Conservation (phyloP, 306 rosid species). For the Acacia acuminata region DNA sequence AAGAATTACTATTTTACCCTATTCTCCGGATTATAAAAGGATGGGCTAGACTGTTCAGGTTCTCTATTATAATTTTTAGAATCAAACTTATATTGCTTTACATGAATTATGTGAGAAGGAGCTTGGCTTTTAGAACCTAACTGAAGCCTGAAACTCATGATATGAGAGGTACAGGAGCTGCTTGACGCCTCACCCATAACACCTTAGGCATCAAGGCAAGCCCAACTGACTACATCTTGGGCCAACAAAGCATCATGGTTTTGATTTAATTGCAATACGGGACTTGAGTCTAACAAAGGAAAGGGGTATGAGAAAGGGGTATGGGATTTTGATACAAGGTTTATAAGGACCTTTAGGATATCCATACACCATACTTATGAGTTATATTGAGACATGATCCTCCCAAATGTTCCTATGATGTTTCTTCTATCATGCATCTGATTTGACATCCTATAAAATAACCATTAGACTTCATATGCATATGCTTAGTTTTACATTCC, state of each 20-base stretch:
- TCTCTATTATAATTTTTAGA: not conserved
- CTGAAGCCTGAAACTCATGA: not conserved
- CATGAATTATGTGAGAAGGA: not conserved
- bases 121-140: not conserved
- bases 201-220: not conserved
- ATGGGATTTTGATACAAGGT: not conserved
- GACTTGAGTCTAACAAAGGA: not conserved
- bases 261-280: not conserved
- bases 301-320: not conserved
- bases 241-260: not conserved
- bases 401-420: not conserved
- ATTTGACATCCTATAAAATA: not conserved
- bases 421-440: not conserved
- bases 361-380: not conserved
- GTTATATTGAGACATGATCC: not conserved
- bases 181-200: not conserved
- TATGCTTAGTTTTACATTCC: not conserved
- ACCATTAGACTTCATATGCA: not conserved
- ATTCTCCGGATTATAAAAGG: not conserved
- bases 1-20: not conserved
- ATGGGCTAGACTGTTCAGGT: not conserved
- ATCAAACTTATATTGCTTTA: not conserved
- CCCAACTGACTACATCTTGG: not conserved
- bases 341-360: not conserved
- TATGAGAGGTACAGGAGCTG: not conserved